These are phyloP conservation scores for Paraphaeosphaeria minitans DNA, from an alignment of 2,329 filamentous ascomycete species.

Conservation along the genomic window DNA sequence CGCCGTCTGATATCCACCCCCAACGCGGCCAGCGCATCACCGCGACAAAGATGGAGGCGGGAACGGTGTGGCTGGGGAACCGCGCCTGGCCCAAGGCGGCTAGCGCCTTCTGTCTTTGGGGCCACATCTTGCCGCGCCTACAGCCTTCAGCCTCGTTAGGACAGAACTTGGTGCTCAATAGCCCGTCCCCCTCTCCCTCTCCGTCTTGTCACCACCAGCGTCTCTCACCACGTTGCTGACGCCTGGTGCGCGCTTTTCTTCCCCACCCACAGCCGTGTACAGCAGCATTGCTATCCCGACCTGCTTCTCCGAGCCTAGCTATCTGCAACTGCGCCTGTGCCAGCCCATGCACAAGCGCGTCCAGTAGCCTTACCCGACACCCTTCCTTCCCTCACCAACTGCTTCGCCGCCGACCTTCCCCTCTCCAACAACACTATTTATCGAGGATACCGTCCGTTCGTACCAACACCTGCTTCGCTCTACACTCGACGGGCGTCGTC, in stretches of 20 bases:
- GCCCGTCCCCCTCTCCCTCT: background rate
- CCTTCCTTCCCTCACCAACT: slow-evolving; percentile 7
- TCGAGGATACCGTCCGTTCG: slow-evolving; percentile 11
- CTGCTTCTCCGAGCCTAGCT: slow-evolving; percentile 4
- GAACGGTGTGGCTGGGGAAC: slow-evolving; percentile 6
- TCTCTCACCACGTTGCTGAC: background rate
- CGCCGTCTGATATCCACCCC: slow-evolving; percentile 5
- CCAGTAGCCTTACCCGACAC: slow-evolving; percentile 11
- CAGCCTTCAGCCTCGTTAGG: background rate
- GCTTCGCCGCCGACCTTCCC: slow-evolving; percentile 4
- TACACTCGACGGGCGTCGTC: background rate
- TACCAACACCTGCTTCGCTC: background rate
- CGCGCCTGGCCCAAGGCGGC: slow-evolving; percentile 2
- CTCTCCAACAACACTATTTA: background rate
- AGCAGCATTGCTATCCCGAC: slow-evolving; percentile 5
- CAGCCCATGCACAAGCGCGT: slow-evolving; percentile 8
- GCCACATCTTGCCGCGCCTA: background rate
- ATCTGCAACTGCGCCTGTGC: slow-evolving; percentile 3
- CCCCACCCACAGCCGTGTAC: background rate
- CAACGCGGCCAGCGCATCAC: slow-evolving; percentile 12
- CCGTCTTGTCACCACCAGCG: background rate
- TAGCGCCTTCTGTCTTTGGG: slow-evolving; percentile 7
- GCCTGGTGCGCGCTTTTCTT: background rate
- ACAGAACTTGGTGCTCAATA: background rate
- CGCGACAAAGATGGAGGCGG: slow-evolving; percentile 9